These are phyloP conservation scores for Singerocomus rubriflavus DNA, from an alignment of 1,284 basidiomycete species.

Conservation along the genomic window DNA sequence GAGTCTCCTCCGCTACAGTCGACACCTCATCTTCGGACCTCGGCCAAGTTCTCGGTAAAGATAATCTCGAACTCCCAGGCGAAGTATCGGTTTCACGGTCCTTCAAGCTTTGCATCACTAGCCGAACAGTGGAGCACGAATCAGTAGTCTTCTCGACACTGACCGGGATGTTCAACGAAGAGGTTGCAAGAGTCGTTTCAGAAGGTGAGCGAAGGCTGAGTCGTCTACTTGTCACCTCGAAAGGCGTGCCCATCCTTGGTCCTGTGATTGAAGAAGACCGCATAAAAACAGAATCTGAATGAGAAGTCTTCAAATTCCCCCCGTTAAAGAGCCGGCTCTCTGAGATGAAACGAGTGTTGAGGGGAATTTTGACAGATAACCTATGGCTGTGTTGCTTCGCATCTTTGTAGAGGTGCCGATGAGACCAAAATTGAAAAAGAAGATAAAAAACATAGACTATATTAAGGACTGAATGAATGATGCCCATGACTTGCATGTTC, in stretches of 20 bases:
- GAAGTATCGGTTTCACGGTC: neutral
- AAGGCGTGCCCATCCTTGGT: slow-evolving; percentile 11
- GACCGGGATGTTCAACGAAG: slow-evolving; percentile 7
- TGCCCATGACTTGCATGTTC: neutral
- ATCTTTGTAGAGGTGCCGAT: slow-evolving; percentile 76
- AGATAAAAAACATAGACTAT: slow-evolving; percentile 74
- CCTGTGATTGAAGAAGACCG: slow-evolving; percentile 12
- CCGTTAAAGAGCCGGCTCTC: slow-evolving; percentile 26
- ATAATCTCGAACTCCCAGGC: slow-evolving; percentile 1
- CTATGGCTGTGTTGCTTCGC: slow-evolving; percentile 42
- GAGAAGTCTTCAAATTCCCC: slow-evolving; percentile 19
- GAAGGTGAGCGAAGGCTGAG: slow-evolving; percentile 24
- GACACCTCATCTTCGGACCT: slow-evolving; percentile 18
- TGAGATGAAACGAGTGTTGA: slow-evolving; percentile 31
- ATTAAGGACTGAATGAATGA: slow-evolving; percentile 4
- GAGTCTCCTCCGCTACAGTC: slow-evolving; percentile 2
- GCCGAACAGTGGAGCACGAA: slow-evolving; percentile 21
- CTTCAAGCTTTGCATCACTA: slow-evolving; percentile 19
- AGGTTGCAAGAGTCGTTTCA: slow-evolving; percentile 24
- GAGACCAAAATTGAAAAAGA: slow-evolving; percentile 86
- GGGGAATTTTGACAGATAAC: slow-evolving; percentile 37
- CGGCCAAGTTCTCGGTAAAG: slow-evolving; percentile 10
- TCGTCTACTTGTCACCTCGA: slow-evolving; percentile 8
- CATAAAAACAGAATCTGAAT: slow-evolving; percentile 24
- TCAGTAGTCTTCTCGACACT: slow-evolving; percentile 10